Evolutionary conservation across 1,284 basidiomycete genomes (phyloP).

Genomic region (Microbotryomycetes sp.): DNA sequence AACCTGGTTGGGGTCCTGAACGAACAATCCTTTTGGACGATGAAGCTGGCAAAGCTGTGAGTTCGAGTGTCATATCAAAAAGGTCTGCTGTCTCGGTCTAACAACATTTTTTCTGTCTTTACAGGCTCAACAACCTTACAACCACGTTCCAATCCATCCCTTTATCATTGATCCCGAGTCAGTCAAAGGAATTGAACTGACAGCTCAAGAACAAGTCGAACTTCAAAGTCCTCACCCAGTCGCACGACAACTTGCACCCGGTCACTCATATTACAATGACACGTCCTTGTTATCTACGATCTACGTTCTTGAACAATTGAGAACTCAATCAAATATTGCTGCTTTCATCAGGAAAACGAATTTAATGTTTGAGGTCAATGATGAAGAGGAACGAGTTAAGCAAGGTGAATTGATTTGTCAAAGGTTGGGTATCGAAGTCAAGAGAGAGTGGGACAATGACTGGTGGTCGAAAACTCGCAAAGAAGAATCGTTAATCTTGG

Average conservation of each 20-base stretch:
- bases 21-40: conserved; percentile 28
- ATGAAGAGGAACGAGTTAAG: conserved; percentile 6
- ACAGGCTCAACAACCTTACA: conserved; percentile 26
- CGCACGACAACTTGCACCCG: neutral
- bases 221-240: neutral
- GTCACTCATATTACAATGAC: neutral
- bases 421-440: conserved; percentile 7
- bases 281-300: conserved; percentile 7
- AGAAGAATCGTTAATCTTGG: too few relatives aligned
- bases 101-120: neutral
- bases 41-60: conserved; percentile 22
- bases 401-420: conserved; percentile 3
- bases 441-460: conserved; percentile 11
- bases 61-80: neutral
- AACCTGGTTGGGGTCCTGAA: conserved; percentile 6
- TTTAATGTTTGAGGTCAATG: neutral
- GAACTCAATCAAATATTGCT: conserved; percentile 8
- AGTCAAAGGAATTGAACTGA: neutral
- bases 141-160: conserved; percentile 21
- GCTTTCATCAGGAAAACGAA: neutral
- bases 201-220: too few relatives aligned
- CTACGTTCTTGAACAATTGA: conserved; percentile 11
- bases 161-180: conserved; percentile 13
- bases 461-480: conserved; percentile 7
- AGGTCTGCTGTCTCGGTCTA: neutral